These are phyloP conservation scores for Fusarium domesticum DNA, from an alignment of 2,329 filamentous ascomycete genomes.

Conservation along the genomic window DNA sequence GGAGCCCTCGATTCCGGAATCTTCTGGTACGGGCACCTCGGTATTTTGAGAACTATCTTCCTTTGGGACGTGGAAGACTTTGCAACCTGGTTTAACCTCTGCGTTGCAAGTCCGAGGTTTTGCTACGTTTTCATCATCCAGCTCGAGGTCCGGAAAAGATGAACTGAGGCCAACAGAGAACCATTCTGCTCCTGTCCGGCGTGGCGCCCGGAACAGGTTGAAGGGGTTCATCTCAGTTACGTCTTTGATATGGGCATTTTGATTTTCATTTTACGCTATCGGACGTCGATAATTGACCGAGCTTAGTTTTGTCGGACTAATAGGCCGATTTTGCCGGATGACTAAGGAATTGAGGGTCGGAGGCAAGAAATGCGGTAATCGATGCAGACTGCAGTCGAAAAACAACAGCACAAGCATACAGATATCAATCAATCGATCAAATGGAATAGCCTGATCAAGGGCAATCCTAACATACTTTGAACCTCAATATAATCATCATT, in stretches of 20 bases:
- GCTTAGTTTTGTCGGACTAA: too few species aligned
- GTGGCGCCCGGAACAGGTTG: conserved; percentile 19
- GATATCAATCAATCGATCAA: too few species aligned
- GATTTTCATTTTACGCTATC: background rate
- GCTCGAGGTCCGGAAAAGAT: conserved; percentile 52
- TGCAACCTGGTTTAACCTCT: conserved; percentile 53
- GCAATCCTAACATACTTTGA: too few species aligned
- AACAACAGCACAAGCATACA: too few species aligned
- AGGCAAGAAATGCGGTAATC: too few species aligned
- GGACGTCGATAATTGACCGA: too few species aligned
- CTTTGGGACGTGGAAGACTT: conserved; percentile 52
- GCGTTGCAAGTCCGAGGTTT: conserved; percentile 37
- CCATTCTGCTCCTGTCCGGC: conserved; percentile 39
- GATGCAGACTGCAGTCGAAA: too few species aligned
- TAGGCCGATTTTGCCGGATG: too few species aligned
- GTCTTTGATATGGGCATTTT: background rate
- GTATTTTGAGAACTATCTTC: conserved; percentile 36
- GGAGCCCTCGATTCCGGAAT: conserved; percentile 32
- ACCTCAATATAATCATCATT: too few species aligned
- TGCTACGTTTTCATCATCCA: conserved; percentile 38
- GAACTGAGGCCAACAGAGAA: conserved; percentile 53
- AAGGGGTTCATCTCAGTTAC: background rate
- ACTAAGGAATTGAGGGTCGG: too few species aligned
- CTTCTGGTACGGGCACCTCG: conserved; percentile 37
- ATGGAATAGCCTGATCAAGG: too few species aligned